Evolutionary conservation across 306 rosid genomes (phyloP), one percentile per base, ranked within the genome.

Genomic region (Glycine soja): DNA sequence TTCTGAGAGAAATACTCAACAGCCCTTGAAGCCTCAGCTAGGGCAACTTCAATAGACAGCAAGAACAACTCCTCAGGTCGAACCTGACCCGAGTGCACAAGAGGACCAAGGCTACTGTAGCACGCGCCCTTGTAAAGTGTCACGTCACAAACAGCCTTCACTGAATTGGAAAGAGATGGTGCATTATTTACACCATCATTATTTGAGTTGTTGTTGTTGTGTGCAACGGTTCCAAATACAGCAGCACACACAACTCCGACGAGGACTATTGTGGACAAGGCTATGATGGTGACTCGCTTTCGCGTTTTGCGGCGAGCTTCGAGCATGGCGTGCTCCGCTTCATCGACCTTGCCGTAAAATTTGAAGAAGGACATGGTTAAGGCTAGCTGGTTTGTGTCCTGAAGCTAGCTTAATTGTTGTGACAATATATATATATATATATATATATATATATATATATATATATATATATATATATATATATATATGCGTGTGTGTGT

Each of bases 121-220:
- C 98, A 94, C 0, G 90, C 65, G 3, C 81, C 89, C 66, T 78
- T 86, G 86, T 89, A 87, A 79, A 92, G 36, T 5, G 97, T 94
- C 56, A 88, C 85, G 3, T 90, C 89, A 70, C 96, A 94, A 67
- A 94, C 74, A 7, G 91, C 94, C 79, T 83, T 94, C 71, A 92
- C 85, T 0, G 91, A 81, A 70, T 79, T 54, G 0, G 85, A 62
- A 63, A 88, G 62, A 40, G 69, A 14, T 14, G 59, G 7, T 0
- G n/a, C 85, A 16, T 58, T 53, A 18, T 13, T 30, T 6, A 19
- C 68, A 62, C 24, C 24, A 19, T 36, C 13, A 2, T 57, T 53
- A 40, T 74, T 50, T 40, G 24, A 19, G 24, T 19, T 19, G 24
- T 40, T 7, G n/a, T 43, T 63, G 12, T 30, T 62, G 14, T 51